Evolutionary conservation across 1,139 yeast species (phyloP), one percentile per base, ranked within the genome.

Genomic region (Zhuliangozyma parablackwelliae): DNA sequence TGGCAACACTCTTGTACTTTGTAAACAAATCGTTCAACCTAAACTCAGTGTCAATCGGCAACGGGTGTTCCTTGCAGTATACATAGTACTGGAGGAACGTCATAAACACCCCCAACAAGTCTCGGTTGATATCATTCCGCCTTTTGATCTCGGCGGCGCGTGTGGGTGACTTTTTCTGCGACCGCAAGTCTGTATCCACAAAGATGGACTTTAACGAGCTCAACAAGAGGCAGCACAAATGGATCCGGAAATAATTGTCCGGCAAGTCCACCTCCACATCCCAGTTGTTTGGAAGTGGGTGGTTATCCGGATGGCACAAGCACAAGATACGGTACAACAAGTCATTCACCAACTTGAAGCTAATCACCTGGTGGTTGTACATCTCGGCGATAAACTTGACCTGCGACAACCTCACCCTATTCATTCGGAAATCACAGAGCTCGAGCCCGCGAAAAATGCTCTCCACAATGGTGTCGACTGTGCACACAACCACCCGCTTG

Each of bases 21-120:
- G 56, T 59, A 44, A 74, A 74, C 26, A 74, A 62, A 34, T 69
- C 73, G 26, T 56, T 57, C n/a, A 85, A 51, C 33, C 65, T 71
- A 47, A 79, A 80, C 37, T 75, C 75, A 5, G 78, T 61, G 33
- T 86, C 95, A 46, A 74, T 64, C 0, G 96, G 90, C 26, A 86
- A 39, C 1, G 87, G 86, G 33, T 65, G 71, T 7, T 59, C 59
- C 51, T 89, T 89, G 34, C 85, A 75, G 53, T 71, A 75, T n/a
- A 77, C 59, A 51, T 87, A 89, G 53, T 78, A 88, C 50, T 88
- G 95, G 44, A 88, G 80, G 48, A 80, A 82, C 13, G 72, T 69
- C 45, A 83, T 50, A 44, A 83, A 75, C 3, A 72, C 55, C 6
- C 62, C 61, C 24, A 82, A 45, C 32, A 67, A 41, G 9, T 57